Percentiles rank a stretch among this genome's conserved stretches.
Evolutionary conservation across 2,329 filamentous ascomycete genomes (phyloP).

Genomic region (Aspergillus unguis): DNA sequence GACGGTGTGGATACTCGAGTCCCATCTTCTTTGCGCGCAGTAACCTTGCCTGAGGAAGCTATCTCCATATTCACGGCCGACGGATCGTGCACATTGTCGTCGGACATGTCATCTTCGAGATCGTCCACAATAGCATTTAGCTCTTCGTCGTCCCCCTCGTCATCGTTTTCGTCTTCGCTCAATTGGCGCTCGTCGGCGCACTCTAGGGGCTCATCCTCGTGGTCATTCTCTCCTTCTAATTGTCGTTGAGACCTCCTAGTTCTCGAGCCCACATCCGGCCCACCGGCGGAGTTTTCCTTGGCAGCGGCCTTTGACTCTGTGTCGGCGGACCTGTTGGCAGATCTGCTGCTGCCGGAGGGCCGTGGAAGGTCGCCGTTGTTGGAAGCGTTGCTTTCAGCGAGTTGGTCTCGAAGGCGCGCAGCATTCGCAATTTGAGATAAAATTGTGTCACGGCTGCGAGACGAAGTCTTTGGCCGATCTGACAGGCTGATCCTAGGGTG

Average conservation of each 20-base stretch:
- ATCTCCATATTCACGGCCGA: slow-evolving; percentile 90
- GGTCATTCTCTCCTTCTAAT: slow-evolving; percentile 56
- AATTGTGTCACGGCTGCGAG: slow-evolving; percentile 59
- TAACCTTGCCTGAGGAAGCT: slow-evolving; percentile 79
- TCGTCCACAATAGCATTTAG: slow-evolving; percentile 89
- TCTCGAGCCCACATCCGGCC: slow-evolving; percentile 37
- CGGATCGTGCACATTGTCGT: slow-evolving; percentile 72
- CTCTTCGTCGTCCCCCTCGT: slow-evolving; percentile 56
- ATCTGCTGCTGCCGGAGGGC: slow-evolving; percentile 17
- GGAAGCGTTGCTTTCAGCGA: slow-evolving; percentile 28
- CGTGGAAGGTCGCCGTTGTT: slow-evolving; percentile 34
- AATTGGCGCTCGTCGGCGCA: slow-evolving; percentile 90
- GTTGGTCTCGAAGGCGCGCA: slow-evolving; percentile 56
- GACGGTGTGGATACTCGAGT: slow-evolving; percentile 80
- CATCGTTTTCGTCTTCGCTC: slow-evolving; percentile 62
- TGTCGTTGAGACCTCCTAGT: slow-evolving; percentile 63
- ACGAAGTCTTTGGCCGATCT: slow-evolving; percentile 63
- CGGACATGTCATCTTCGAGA: slow-evolving; percentile 76
- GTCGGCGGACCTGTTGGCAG: neutral
- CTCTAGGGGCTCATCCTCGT: slow-evolving; percentile 70
- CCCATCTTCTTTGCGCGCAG: slow-evolving; percentile 87
- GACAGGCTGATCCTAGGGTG: slow-evolving; percentile 80
- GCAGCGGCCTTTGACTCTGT: slow-evolving; percentile 19
- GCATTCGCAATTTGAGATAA: slow-evolving; percentile 72
- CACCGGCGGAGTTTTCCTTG: slow-evolving; percentile 43